Evolutionary conservation across 768 basidiomycete species (phyloP), one percentile per base, ranked within the genome.

Genomic region (Boletales sp.): DNA sequence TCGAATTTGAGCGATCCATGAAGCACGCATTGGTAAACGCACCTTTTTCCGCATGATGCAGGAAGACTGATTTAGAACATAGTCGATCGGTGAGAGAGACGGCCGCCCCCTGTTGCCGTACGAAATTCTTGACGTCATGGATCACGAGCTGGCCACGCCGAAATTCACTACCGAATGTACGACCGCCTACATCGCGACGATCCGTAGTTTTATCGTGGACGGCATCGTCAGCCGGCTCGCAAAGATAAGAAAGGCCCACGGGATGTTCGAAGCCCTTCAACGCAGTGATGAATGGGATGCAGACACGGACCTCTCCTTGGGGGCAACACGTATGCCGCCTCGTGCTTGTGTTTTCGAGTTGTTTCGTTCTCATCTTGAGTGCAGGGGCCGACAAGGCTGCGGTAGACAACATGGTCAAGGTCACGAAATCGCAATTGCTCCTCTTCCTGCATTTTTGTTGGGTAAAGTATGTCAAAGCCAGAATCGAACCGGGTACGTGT

Each of bases 391-490:
- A 87, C 57, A 81, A 79, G 66, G 78, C 78, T 3, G 80, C 86
- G 10, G 86, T 95, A n/a, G 83, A 94, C 60, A 98, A 98, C 67
- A 86, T 83, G 67, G 77, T 83, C 41, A 94, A 94, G 67, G 92
- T 97, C 18, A 95, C 95, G 0, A 79, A 86, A 66, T 70, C 72
- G 6, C 96, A 98, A 61, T 66, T 99, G 2, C 76, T 73, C 39
- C 72, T 70, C 8, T 98, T 98, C 78, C 72, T 98, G 36, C 76
- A 87, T n/a, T 74, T 89, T 35, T 94, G 91, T 63, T 87, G 91
- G 84, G 82, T 82, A 15, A 91, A 90, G 67, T 98, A 96, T 63
- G 86, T 93, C 32, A 91, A 88, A 67, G 93, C 96, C 8, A 90
- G 94, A 61, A 95, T 98, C 57, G 96, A 98, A 70, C 96, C 96